Evolutionary conservation across 805 yeast species (phyloP).

Genomic region (Yamadazyma sp.): DNA sequence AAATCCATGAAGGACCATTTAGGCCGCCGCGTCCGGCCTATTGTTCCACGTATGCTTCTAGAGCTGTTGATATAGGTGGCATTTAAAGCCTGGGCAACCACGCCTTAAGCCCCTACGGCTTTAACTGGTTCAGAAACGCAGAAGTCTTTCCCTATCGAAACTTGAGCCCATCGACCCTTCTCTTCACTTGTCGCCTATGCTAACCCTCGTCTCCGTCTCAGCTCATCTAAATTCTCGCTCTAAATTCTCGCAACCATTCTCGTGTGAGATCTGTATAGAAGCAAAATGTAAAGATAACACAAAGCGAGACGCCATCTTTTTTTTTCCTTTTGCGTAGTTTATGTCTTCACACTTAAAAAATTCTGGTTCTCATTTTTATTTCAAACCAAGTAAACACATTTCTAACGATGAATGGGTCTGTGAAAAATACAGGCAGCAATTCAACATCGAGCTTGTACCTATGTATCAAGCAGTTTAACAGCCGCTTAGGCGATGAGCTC

Average conservation of each 20-base stretch:
- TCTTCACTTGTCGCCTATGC: not conserved
- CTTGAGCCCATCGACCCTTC: no score
- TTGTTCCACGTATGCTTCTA: no score
- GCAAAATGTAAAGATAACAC: constrained; percentile 4
- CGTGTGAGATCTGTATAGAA: constrained; percentile 3
- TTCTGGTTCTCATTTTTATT: no score
- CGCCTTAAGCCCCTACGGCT: no score
- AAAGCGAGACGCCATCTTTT: constrained; percentile 3
- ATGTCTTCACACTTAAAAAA: not conserved
- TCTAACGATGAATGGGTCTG: constrained; percentile 4
- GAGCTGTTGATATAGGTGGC: no score
- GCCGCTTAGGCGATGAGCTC: constrained; percentile 88
- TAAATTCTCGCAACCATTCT: not conserved
- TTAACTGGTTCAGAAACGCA: no score
- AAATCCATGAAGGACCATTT: no score
- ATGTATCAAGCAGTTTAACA: constrained; percentile 83
- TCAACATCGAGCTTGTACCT: constrained; percentile 27
- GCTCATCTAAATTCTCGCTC: not conserved
- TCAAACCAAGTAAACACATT: constrained; percentile 5
- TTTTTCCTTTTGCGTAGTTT: constrained; percentile 2
- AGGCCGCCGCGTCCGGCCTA: no score
- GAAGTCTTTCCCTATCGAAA: no score
- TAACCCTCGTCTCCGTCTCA: not conserved
- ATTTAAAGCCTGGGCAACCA: no score
- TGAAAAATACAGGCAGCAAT: not conserved